Base-by-base conservation (phyloP, 2,329 filamentous ascomycete species). In the Phoma sp. region DNA sequence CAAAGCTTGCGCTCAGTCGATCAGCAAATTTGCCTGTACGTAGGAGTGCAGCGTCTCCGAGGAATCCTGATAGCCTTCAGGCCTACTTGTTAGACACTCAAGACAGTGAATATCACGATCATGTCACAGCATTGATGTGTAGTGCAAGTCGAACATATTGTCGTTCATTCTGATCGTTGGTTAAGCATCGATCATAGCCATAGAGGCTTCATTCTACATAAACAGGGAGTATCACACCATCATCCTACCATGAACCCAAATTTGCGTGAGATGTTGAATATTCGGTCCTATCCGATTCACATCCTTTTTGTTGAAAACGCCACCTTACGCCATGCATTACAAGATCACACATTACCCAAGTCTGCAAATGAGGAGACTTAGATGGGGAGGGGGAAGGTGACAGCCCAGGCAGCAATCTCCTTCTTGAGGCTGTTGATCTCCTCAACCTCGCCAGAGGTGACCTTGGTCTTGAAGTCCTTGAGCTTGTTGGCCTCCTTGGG, bases 401-500 rank as follows among this genome's bases (percentile, higher is more conserved):
- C 84, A 74, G 91, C 91, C 93, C 93, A 99, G 42, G 80, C 80
- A 39, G 91, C 83, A 75, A 99, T 92, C 84, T 98, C 93, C 82
- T 92, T 89, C 82, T 88, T 90, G 75, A 96, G 84, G 66, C 84
- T 85, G 76, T 90, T 87, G 80, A 99, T 93, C 82, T 93, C 90
- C 57, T 85, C 78, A 42, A 96, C 83, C 72, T 89, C 85, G 61
- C 92, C 93, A 65, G 83, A 81, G 53, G 90, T 86, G 59, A 96
- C 91, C 85, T 92, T 93, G 75, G 87, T 87, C 85, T 93, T 96
- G 89, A 99, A 98, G 84, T 99, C 95, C 88, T 98, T 98, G 78
- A 96, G 91, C 87, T 96, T 97, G 87, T 98, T 99, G 72, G 91
- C 92, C 79, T 95, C 90, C 87, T 97, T 97, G 77, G 95, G 93